Base-by-base conservation (phyloP, 352 stramenopile species). In the Thalassiosira livingstoniorum region DNA sequence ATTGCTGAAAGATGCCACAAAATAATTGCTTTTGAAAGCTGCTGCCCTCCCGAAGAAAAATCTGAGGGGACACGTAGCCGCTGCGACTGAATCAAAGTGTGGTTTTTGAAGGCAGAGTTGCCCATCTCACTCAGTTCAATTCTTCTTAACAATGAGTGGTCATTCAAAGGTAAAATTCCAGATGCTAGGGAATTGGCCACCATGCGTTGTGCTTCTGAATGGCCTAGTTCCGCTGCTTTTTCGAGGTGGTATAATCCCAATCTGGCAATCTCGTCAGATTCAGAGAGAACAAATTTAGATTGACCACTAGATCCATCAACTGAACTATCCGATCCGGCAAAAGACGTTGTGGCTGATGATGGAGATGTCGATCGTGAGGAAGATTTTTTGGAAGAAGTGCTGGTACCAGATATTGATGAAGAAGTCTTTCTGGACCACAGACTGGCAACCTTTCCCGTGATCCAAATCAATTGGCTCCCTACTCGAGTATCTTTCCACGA, bases 1-100 rank as follows among this genome's bases (percentile, higher is more conserved):
- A 93, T 89, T 21, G 90, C 88, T 7, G 86, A 85, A 55, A 93
- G 86, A 60, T 92, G 87, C 86, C 83, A 94, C n/a, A 89, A 85
- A 13, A 93, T 35, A 31, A 87, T 80, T 10, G 90, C 78, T 64
- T 87, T 67, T 0, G 70, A 73, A 7, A 92, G 45, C 78, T 92
- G 83, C 31, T 70, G 25, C 21, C 58, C 82, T 25, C 78, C 78
- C 2, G 65, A 54, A 47, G 69, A 85, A 55, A 82, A 87, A 34
- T 86, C 83, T 25, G 74, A 45, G 0, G 78, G 73, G 27, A 82
- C 68, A 45, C 63, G 23, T 0, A 86, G 73, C 4, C n/a, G n/a
- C n/a, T n/a, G n/a, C n/a, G n/a, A n/a, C n/a, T n/a, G n/a, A n/a
- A n/a, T n/a, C n/a, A n/a, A n/a, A n/a, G n/a, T n/a, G n/a, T n/a